phyloP scores from a whole-genome alignment of 1,139 yeast species.

The Pneumocystis murina region DNA sequence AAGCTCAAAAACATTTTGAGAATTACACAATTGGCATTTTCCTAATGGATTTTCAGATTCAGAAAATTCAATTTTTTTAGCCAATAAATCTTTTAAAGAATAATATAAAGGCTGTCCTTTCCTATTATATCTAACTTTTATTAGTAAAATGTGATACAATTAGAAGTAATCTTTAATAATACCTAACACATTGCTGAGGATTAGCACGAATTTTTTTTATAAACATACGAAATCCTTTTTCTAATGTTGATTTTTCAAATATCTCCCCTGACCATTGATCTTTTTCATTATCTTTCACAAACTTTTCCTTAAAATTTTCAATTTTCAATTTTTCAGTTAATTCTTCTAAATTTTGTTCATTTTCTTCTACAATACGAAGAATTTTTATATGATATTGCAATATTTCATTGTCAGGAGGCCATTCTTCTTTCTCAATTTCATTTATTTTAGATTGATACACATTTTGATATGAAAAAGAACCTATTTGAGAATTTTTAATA shows the following conservation, averaged over 20 bases:
- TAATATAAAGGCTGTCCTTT: not conserved
- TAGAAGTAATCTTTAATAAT: conserved; percentile 39
- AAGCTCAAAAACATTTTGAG: conserved; percentile 51
- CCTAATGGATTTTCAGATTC: not conserved
- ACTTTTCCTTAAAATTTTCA: conserved; percentile 3
- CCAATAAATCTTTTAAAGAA: not conserved
- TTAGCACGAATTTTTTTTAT: conserved; percentile 60
- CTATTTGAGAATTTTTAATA: not conserved
- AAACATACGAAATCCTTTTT: conserved; percentile 64
- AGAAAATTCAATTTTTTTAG: not conserved
- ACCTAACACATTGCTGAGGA: conserved; percentile 73
- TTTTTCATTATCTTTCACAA: conserved; percentile 7
- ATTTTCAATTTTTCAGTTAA: not conserved
- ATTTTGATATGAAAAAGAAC: not conserved
- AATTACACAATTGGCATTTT: not conserved
- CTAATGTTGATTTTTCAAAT: conserved; percentile 23
- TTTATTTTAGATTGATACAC: not conserved
- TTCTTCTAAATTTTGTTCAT: not conserved
- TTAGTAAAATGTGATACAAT: not conserved
- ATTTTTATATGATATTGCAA: not conserved
- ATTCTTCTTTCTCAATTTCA: not conserved
- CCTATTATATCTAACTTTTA: not conserved
- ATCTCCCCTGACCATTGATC: conserved; percentile 12
- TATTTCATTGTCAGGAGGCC: not conserved
- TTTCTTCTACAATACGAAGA: not conserved